Evolutionary conservation across 352 stramenopile species (phyloP).

Genomic region (Globisporangium spiculum): DNA sequence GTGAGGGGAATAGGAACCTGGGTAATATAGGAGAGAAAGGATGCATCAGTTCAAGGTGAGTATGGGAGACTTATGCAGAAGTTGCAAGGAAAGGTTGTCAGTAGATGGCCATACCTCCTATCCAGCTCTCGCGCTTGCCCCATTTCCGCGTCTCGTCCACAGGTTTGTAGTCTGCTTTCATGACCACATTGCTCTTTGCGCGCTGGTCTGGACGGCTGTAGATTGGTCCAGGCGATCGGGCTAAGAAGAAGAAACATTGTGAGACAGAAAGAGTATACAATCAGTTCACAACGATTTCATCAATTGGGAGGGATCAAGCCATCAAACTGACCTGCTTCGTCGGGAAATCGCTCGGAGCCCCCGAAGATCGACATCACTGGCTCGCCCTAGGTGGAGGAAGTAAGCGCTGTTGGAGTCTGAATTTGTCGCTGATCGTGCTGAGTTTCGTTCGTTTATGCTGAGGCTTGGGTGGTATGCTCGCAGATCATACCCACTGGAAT

Average conservation of each 20-base stretch:
- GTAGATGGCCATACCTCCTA: conserved; percentile 36
- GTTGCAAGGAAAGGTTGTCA: neutral
- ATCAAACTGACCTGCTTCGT: conserved; percentile 47
- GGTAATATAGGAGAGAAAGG: neutral
- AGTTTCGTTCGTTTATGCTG: conserved; percentile 2
- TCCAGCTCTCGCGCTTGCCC: conserved; percentile 83
- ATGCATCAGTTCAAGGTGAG: neutral
- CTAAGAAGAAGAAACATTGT: conserved; percentile 16
- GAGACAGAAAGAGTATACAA: neutral
- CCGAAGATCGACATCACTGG: conserved; percentile 73
- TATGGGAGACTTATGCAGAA: neutral
- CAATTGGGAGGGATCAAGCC: neutral
- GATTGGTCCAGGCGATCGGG: conserved; percentile 69
- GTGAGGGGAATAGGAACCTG: conserved; percentile 40
- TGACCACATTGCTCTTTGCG: conserved; percentile 59
- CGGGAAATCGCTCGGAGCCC: conserved; percentile 69
- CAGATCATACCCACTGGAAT: conserved; percentile 3
- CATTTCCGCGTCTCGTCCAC: conserved; percentile 65
- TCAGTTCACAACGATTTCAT: neutral
- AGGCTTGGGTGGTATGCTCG: neutral
- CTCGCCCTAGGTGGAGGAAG: neutral
- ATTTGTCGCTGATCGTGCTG: neutral
- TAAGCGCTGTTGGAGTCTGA: neutral
- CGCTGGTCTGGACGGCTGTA: conserved; percentile 61
- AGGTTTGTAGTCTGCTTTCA: conserved; percentile 67